Conservation (phyloP, 805 yeast species). For the Babjeviella inositovora region DNA sequence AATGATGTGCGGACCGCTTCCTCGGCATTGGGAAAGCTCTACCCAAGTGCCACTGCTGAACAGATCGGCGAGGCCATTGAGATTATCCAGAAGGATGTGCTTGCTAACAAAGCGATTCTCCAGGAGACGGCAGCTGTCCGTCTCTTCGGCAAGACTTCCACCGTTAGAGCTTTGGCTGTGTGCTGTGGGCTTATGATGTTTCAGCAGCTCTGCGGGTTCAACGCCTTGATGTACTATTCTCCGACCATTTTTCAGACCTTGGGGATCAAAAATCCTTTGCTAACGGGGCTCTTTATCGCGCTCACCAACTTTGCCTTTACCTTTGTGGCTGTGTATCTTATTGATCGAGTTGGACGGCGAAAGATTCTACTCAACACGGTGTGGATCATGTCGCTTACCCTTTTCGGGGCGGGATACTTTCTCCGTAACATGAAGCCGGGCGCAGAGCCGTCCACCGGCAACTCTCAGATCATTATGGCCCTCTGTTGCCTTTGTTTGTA, state of each 20-base stretch:
- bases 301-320: conserved; percentile 39
- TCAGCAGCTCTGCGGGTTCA: conserved; percentile 48
- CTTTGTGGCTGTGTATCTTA: conserved; percentile 27
- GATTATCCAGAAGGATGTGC: conserved; percentile 27
- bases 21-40: conserved; percentile 22
- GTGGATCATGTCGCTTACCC: conserved; percentile 18
- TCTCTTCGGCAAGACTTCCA: conserved; percentile 17
- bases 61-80: conserved; percentile 28
- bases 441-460: not conserved
- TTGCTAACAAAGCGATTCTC: conserved; percentile 19
- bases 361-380: conserved; percentile 22
- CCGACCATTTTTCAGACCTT: conserved; percentile 36
- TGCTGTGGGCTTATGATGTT: conserved; percentile 35
- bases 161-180: conserved; percentile 22
- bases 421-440: conserved; percentile 1
- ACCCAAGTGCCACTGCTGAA: conserved; percentile 20
- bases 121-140: conserved; percentile 6
- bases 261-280: conserved; percentile 34
- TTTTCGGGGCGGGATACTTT: conserved; percentile 9
- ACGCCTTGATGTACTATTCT: conserved; percentile 48
- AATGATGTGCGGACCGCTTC: conserved; percentile 16
- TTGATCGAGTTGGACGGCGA: conserved; percentile 36
- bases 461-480: conserved; percentile 4
- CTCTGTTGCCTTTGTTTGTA: conserved; percentile 13
- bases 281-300: conserved; percentile 38